Evolutionary conservation across 1,139 yeast genomes (phyloP), one percentile per base, ranked within the genome.

Genomic region (Diutina neorugosa): DNA sequence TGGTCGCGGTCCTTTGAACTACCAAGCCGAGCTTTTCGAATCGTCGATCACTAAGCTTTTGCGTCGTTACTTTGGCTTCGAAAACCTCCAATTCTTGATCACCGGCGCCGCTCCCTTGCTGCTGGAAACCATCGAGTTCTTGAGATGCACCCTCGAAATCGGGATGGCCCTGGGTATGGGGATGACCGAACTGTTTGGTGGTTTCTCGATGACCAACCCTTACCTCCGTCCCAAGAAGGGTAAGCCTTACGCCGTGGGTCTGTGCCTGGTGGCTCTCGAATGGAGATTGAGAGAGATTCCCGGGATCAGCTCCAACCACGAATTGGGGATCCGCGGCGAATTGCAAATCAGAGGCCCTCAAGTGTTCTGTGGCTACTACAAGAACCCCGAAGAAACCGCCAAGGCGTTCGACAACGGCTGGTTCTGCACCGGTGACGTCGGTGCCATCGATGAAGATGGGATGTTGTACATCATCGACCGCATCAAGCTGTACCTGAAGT

Each of bases 371-470:
- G 67, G 66, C 44, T 73, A 73, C 55, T 73, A 61, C 59, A 71
- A 70, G 58, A 67, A 71, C 57, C 68, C 68, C 1, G 73, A 68
- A 56, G 76, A 71, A 59, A 71, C 77, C 6, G 63, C 57, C 1
- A 69, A 70, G 56, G 59, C 62, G 1, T 51, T 61, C n/a, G 65
- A 71, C 44, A 84, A 84, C 27, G 90, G 89, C 9, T 86, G 90
- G 88, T 85, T 84, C 67, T 71, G 74, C 50, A 84, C 93, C 18
- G 94, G 94, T 52, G 94, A 86, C 66, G 79, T 86, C 58, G 91
- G 84, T 11, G 68, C 66, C 57, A 68, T 86, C 56, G 65, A 65
- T 34, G 80, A n/a, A 8, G 21, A 46, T 5, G 27, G 50, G 88
- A 19, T 73, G 86, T 56, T 86, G 21, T 70, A 62, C 57, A 82